These are phyloP conservation scores for Kazachstania sp. DNA, from an alignment of 1,139 yeast species.

Conservation along the genomic window DNA sequence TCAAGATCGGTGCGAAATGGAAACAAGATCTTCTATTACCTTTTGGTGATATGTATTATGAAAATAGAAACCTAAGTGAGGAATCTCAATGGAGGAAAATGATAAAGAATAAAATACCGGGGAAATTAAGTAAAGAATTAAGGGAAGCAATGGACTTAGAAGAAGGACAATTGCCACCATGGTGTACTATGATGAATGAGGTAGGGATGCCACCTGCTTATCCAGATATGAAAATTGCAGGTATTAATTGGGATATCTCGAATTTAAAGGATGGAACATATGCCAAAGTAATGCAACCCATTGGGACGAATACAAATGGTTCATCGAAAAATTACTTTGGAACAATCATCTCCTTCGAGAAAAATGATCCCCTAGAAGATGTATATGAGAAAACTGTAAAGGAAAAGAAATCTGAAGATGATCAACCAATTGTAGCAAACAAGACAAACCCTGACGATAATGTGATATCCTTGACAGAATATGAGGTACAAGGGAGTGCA, in stretches of 20 bases:
- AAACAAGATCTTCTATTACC: slow-evolving; percentile 53
- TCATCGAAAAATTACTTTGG: slow-evolving; percentile 17
- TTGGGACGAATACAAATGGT: too few species aligned
- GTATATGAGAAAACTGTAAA: slow-evolving; percentile 14
- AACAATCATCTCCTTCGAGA: slow-evolving; percentile 14
- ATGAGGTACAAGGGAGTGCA: too few species aligned
- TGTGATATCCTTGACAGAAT: not conserved
- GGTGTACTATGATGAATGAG: slow-evolving; percentile 65
- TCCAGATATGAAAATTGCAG: slow-evolving; percentile 52
- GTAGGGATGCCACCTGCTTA: slow-evolving; percentile 85
- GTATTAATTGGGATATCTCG: slow-evolving; percentile 35
- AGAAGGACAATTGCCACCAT: slow-evolving; percentile 63
- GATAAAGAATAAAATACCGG: slow-evolving; percentile 49
- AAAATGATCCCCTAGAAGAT: slow-evolving; percentile 12
- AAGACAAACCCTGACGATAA: not conserved
- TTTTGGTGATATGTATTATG: slow-evolving; percentile 74
- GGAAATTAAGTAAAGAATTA: slow-evolving; percentile 51
- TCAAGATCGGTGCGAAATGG: slow-evolving; percentile 53
- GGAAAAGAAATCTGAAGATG: not conserved
- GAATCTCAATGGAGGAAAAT: slow-evolving; percentile 31
- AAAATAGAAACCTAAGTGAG: slow-evolving; percentile 60
- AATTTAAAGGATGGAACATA: slow-evolving; percentile 24
- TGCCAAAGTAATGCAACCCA: slow-evolving; percentile 23
- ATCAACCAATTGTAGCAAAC: not conserved
- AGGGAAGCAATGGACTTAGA: slow-evolving; percentile 64